phyloP scores from a whole-genome alignment of 306 rosid species.

The Castanopsis chinensis region DNA sequence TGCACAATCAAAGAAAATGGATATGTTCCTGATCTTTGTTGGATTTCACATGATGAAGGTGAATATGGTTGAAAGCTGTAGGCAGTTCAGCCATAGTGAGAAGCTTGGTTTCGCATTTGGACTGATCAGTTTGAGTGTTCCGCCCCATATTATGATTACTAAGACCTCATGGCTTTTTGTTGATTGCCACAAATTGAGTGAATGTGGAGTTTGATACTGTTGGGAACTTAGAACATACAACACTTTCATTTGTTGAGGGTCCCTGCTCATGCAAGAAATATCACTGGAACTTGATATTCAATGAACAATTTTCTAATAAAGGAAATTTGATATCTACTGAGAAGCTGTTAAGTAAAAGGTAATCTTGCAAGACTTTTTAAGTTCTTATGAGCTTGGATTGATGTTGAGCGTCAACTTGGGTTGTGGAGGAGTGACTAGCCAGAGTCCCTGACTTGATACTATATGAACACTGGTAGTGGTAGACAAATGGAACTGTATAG shows the following conservation, averaged over 20 bases:
- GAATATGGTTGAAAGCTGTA: no score
- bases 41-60: no score
- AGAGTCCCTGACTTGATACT: neutral
- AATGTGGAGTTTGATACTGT: neutral
- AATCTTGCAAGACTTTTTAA: neutral
- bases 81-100: no score
- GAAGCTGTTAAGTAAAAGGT: neutral
- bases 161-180: neutral
- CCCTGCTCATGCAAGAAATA: no score
- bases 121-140: no score
- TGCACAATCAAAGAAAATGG: slow-evolving; percentile 33
- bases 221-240: neutral
- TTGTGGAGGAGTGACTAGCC: neutral
- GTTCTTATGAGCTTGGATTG: neutral
- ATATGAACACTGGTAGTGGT: neutral
- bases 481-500: neutral
- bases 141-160: neutral
- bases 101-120: no score
- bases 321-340: neutral
- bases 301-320: no score
- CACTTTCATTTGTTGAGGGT: neutral
- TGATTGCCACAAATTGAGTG: neutral
- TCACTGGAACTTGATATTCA: no score
- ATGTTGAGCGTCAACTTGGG: neutral
- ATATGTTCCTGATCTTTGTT: slow-evolving; percentile 22